Conservation (phyloP, 2,329 filamentous ascomycete genomes). For the Cytospora paraplurivora region DNA sequence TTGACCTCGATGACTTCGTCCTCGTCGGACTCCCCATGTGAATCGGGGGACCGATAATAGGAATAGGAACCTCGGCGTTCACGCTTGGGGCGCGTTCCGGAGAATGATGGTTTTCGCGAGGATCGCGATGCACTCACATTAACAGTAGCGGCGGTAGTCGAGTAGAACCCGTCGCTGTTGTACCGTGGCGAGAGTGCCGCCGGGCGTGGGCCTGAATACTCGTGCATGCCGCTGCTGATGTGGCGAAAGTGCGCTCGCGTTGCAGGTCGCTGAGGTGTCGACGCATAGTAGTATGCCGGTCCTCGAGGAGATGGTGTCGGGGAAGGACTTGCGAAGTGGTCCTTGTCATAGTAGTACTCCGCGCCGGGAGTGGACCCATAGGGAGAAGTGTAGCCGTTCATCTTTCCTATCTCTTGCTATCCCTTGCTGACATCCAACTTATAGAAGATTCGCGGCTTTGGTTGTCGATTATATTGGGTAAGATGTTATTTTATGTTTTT, state of each 20-base stretch:
- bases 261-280: constrained; percentile 55
- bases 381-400: constrained; percentile 46
- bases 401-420: constrained; percentile 41
- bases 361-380: constrained; percentile 52
- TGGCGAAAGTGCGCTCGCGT: constrained; percentile 55
- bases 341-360: constrained; percentile 55
- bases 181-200: constrained; percentile 61
- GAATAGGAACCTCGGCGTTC: constrained; percentile 60
- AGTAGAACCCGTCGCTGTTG: constrained; percentile 63
- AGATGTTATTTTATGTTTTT: constrained; percentile 21
- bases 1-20: constrained; percentile 60
- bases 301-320: constrained; percentile 60
- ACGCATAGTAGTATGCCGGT: constrained; percentile 45
- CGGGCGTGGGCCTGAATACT: constrained; percentile 47
- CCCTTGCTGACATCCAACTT: constrained; percentile 37
- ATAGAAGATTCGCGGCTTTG: constrained; percentile 29
- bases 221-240: constrained; percentile 45
- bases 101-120: constrained; percentile 52
- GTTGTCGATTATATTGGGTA: constrained; percentile 27
- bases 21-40: constrained; percentile 66
- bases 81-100: constrained; percentile 49
- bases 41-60: constrained; percentile 60
- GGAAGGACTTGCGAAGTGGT: constrained; percentile 53
- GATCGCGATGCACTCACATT: constrained; percentile 62
- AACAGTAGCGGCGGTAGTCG: constrained; percentile 51